Conservation (phyloP, 345 rosid genomes). For the Combretum micranthum region DNA sequence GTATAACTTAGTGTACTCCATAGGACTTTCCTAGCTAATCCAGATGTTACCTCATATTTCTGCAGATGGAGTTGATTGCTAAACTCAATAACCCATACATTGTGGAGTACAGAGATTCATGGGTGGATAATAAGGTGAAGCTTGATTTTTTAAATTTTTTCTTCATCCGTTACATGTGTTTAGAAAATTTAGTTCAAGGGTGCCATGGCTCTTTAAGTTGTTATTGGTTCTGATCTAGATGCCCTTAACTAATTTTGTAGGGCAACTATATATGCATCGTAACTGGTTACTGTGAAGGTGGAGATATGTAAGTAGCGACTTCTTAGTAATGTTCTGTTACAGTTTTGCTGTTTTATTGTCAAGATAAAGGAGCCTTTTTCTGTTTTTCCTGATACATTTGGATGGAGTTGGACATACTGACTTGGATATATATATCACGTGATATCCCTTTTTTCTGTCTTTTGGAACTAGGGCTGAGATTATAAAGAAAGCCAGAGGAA, state of each 20-base stretch:
- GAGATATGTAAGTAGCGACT: conserved; percentile 70
- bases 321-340: background rate
- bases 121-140: conserved; percentile 90
- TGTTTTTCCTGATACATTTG: too few relatives aligned
- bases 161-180: background rate
- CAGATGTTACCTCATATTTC: conserved; percentile 7
- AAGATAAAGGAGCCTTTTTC: too few relatives aligned
- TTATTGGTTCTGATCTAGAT: background rate
- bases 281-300: conserved; percentile 77
- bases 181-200: background rate
- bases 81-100: conserved; percentile 68
- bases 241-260: conserved; percentile 24
- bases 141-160: conserved; percentile 1
- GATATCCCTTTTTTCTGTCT: conserved; percentile 2
- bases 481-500: conserved; percentile 83
- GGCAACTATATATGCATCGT: conserved; percentile 70
- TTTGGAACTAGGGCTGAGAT: conserved; percentile 58
- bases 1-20: background rate
- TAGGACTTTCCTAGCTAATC: background rate
- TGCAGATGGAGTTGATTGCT: conserved; percentile 83
- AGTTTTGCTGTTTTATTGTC: too few relatives aligned
- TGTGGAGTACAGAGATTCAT: conserved; percentile 75
- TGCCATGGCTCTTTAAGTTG: background rate
- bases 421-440: background rate
- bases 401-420: background rate